Base-by-base conservation (phyloP, 176 grass and related monocot genomes). In the Bolboschoenus planiculmis region DNA sequence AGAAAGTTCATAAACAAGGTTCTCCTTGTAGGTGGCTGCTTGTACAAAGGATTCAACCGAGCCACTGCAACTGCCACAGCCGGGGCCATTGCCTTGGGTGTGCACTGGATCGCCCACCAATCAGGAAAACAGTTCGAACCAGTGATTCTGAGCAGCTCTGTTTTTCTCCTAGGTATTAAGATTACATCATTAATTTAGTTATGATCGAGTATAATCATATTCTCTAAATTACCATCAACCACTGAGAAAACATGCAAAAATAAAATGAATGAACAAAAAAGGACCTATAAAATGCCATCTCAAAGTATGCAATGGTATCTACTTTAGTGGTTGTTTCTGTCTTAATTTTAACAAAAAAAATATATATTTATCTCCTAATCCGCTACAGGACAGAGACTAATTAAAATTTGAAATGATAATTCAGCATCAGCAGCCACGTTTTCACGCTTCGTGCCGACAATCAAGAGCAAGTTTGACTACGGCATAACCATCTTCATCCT, bases 401-500 rank as follows among this genome's bases (percentile, higher is more conserved):
- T 46, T 82, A 82, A 82, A 46, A 20, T 27, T 82, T 65, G 14
- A 37, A 66, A 82, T 46, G 15, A 46, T 63, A 23, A 75, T 82
- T 80, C 92, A 97, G 94, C 90, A 16, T 88, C 94, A 6, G 87
- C 85, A 0, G 94, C 94, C 35, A 94, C 92, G 26, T 97, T 97
- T 83, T 94, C 92, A 63, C 86, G 94, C 56, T 97, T 97, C 83
- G 84, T 97, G 21, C 92, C 94, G 7, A 91, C 83, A 29, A 84
- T 97, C 64, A 97, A 94, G 78, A 79, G 85, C n/a, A 83, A 91
- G 56, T 97, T 94, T 78, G 94, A 97, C 84, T 97, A 97, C 47
- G 94, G 94, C 16, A 83, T 97, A 14, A 97, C 92, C 58, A 94
- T 94, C 79, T 97, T 97, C 81, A 97, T 97, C 88, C 90, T 97